Evolutionary conservation across 768 basidiomycete species (phyloP).

Genomic region (Rossbeevera mucosa): DNA sequence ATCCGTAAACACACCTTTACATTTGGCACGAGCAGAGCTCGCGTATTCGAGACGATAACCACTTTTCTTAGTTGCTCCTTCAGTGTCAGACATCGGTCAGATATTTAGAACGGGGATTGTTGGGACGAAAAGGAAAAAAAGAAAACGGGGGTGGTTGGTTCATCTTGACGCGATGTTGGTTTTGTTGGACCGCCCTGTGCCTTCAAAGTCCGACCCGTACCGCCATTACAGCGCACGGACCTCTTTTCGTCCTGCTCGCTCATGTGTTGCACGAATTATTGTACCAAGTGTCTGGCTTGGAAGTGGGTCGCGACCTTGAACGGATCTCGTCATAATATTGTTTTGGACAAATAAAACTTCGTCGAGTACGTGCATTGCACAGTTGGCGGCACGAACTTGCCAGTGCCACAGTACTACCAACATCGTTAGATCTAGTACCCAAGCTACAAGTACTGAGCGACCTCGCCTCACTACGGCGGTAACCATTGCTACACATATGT

Average conservation of each 20-base stretch:
- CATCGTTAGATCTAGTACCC: not conserved
- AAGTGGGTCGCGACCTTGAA: slow-evolving; percentile 10
- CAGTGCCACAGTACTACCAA: not conserved
- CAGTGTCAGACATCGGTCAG: slow-evolving; percentile 32
- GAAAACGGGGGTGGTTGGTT: slow-evolving; percentile 30
- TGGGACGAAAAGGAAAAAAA: slow-evolving; percentile 20
- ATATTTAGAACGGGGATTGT: slow-evolving; percentile 9
- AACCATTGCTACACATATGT: not conserved
- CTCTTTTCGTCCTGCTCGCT: slow-evolving; percentile 26
- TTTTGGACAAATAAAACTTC: slow-evolving; percentile 31
- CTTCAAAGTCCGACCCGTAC: slow-evolving; percentile 36
- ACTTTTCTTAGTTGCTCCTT: slow-evolving; percentile 31
- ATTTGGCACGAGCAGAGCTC: slow-evolving; percentile 60
- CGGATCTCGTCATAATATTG: slow-evolving; percentile 14
- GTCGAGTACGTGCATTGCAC: not conserved
- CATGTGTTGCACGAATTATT: slow-evolving; percentile 18
- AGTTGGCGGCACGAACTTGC: not conserved
- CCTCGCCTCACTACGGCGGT: not conserved
- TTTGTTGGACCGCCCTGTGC: slow-evolving; percentile 36
- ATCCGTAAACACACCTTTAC: slow-evolving; percentile 55
- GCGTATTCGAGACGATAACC: slow-evolving; percentile 83
- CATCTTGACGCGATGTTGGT: slow-evolving; percentile 36
- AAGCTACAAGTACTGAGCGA: not conserved
- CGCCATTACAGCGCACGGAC: slow-evolving; percentile 34
- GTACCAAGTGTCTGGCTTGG: slow-evolving; percentile 6